Conservation (phyloP, 371 early-diverging fungal species). For the Aphelidium insulamus region DNA sequence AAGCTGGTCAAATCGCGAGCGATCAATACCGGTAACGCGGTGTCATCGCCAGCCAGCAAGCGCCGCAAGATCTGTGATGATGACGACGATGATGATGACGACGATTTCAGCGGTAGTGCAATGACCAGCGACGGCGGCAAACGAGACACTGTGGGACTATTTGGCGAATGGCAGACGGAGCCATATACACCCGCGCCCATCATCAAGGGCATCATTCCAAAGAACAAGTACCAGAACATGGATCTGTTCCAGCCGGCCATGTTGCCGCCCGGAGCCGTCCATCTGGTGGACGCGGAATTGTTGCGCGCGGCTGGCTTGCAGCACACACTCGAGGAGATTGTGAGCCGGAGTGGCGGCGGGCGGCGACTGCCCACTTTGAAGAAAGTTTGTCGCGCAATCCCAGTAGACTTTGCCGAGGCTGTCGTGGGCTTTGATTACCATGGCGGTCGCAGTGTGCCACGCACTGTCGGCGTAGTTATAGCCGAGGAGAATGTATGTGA, state of each 20-base stretch:
- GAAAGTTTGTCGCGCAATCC: too few species aligned
- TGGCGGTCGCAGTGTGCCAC: slow-evolving; percentile 36
- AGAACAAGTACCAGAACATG: slow-evolving; percentile 51
- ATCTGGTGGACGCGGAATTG: too few species aligned
- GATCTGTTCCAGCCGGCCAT: slow-evolving; percentile 59
- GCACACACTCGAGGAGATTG: too few species aligned
- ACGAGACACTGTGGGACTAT: slow-evolving; percentile 30
- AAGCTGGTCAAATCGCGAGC: slow-evolving; percentile 42
- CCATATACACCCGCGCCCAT: slow-evolving; percentile 33
- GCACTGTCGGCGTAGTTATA: too few species aligned
- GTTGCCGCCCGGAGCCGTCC: slow-evolving; percentile 60
- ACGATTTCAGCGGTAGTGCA: slow-evolving; percentile 2
- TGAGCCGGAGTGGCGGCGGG: too few species aligned
- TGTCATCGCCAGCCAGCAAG: not conserved
- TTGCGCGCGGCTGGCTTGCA: too few species aligned
- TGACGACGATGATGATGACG: slow-evolving; percentile 5
- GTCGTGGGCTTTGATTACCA: slow-evolving; percentile 62
- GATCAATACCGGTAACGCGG: slow-evolving; percentile 25
- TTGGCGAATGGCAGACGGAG: slow-evolving; percentile 74
- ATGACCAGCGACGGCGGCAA: not conserved
- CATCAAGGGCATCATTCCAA: slow-evolving; percentile 47
- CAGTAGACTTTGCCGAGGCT: too few species aligned
- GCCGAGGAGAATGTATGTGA: too few species aligned
- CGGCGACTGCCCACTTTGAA: too few species aligned
- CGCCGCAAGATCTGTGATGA: slow-evolving; percentile 2